phyloP scores from a whole-genome alignment of 1,284 basidiomycete species.

The Cutaneotrichosporon sp. region DNA sequence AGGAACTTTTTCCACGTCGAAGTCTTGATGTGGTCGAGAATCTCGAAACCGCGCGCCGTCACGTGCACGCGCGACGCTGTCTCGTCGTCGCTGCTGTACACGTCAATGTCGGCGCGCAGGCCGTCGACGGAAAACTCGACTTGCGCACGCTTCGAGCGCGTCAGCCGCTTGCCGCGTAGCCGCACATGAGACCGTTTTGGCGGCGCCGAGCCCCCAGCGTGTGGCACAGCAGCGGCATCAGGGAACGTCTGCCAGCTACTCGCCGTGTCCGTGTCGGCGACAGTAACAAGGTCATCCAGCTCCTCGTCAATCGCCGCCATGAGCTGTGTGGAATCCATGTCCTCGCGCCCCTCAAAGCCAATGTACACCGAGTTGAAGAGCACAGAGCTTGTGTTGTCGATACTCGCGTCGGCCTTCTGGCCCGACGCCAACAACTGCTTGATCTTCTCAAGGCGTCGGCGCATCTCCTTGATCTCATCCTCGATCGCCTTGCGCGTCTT shows the following conservation, averaged over 20 bases:
- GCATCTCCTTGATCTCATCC: constrained; percentile 79
- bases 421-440: constrained; percentile 89
- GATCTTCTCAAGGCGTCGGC: constrained; percentile 80
- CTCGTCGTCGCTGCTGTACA: constrained; percentile 56
- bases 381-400: constrained; percentile 62
- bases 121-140: constrained; percentile 78
- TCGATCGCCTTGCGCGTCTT: constrained; percentile 80
- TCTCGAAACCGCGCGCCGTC: constrained; percentile 69
- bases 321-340: constrained; percentile 66
- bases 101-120: constrained; percentile 61
- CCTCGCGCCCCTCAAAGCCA: constrained; percentile 62
- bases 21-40: constrained; percentile 94
- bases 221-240: constrained; percentile 32
- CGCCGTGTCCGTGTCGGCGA: constrained; percentile 62
- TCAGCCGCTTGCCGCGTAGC: constrained; percentile 51
- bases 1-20: constrained; percentile 98
- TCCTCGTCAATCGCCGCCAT: constrained; percentile 89
- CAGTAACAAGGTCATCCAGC: constrained; percentile 58
- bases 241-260: constrained; percentile 79
- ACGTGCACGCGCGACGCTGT: constrained; percentile 63
- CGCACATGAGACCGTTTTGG: constrained; percentile 40
- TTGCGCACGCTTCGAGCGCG: constrained; percentile 69
- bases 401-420: constrained; percentile 72
- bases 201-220: constrained; percentile 15
- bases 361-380: constrained; percentile 93